Evolutionary conservation across 179 eudicot species (phyloP).

Genomic region (Corrigiola litoralis): DNA sequence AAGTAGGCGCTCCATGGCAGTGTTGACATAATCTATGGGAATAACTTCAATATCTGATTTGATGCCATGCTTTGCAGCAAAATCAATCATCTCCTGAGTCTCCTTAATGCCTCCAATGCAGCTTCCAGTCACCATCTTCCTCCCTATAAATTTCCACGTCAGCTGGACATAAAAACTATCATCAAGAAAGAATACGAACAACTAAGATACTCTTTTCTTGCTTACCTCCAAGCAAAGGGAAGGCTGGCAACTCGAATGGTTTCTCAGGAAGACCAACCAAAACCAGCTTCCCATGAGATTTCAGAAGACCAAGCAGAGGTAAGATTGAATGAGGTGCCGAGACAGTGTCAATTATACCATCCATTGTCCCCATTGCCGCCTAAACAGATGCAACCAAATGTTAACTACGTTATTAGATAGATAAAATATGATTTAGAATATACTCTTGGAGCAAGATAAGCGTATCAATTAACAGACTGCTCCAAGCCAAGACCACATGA

Average conservation of each 20-base stretch:
- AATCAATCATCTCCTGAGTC: conserved; percentile 26
- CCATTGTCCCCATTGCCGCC: conserved; percentile 25
- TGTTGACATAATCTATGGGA: conserved; percentile 29
- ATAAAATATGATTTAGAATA: too few relatives aligned
- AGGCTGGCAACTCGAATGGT: conserved; percentile 25
- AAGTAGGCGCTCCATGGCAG: conserved; percentile 23
- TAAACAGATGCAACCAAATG: background rate
- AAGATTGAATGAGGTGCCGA: conserved; percentile 24
- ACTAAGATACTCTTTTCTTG: background rate
- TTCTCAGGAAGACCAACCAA: conserved; percentile 30
- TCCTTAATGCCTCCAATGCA: conserved; percentile 28
- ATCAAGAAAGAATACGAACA: background rate
- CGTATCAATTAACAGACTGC: too few relatives aligned
- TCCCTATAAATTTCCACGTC: conserved; percentile 11
- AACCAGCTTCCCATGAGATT: conserved; percentile 32
- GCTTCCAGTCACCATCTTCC: conserved; percentile 30
- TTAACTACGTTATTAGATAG: too few relatives aligned
- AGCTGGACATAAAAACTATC: background rate
- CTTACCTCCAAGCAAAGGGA: conserved; percentile 25
- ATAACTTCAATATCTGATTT: conserved; percentile 26
- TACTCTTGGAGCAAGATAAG: too few relatives aligned
- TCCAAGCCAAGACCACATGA: too few relatives aligned
- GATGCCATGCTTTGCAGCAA: conserved; percentile 23
- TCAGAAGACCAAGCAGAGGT: conserved; percentile 27
- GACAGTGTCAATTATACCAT: conserved; percentile 28